Evolutionary conservation across 768 basidiomycete species (phyloP).

Genomic region (Mycena alexandri): DNA sequence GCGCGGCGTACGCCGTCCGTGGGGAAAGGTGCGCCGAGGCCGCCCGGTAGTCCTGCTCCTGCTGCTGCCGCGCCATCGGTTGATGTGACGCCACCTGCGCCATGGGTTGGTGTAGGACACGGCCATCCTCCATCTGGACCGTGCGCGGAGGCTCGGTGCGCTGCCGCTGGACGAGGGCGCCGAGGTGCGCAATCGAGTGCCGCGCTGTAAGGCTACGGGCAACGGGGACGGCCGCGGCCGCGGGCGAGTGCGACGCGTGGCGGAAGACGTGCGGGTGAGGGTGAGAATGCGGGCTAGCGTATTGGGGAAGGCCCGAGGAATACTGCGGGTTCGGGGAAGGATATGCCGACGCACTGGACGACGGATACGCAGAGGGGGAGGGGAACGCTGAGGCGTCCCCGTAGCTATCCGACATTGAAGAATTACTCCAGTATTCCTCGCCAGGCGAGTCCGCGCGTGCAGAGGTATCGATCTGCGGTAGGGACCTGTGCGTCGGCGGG

Average conservation of each 20-base stretch:
- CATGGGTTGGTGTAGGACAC: background rate
- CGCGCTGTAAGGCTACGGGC: constrained; percentile 20
- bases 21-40: no score
- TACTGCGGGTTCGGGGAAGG: background rate
- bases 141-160: background rate
- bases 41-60: background rate
- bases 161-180: background rate
- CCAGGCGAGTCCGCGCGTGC: background rate
- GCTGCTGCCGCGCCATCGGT: background rate
- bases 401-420: constrained; percentile 1
- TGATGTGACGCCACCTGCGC: background rate
- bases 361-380: constrained; percentile 6
- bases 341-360: constrained; percentile 1
- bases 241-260: constrained; percentile 19
- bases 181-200: constrained; percentile 14
- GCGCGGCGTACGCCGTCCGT: no score
- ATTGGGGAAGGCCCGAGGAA: no score
- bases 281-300: background rate
- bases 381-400: background rate
- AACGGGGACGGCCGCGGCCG: constrained; percentile 15
- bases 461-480: constrained; percentile 21
- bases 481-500: constrained; percentile 9
- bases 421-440: background rate
- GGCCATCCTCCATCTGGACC: background rate
- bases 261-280: constrained; percentile 12